A percentile compares a stretch with the other conserved stretches of the same genome.
Conservation (phyloP, 2,329 filamentous ascomycete genomes). For the Penicillium fuscoglaucum region DNA sequence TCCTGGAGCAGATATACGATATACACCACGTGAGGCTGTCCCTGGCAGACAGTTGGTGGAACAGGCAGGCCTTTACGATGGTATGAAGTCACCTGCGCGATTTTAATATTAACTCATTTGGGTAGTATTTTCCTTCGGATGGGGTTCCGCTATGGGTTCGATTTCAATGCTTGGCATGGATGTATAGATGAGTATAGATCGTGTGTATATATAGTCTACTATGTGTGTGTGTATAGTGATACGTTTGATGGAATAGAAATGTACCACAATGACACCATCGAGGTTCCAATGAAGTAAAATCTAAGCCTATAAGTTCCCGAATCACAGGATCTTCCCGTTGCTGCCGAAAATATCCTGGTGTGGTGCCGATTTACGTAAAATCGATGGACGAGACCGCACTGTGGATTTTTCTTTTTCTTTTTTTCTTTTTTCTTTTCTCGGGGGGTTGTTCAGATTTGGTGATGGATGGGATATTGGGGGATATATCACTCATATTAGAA, state of each 20-base stretch:
- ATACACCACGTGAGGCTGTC: constrained; percentile 11
- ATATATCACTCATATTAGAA: background rate
- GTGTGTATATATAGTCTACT: background rate
- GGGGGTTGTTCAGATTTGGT: constrained; percentile 7
- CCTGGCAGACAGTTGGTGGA: constrained; percentile 8
- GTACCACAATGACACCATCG: background rate
- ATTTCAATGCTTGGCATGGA: constrained; percentile 7
- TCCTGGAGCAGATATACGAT: background rate
- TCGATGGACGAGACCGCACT: constrained; percentile 23
- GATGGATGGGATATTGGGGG: background rate
- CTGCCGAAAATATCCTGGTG: constrained; percentile 19
- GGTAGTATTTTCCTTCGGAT: background rate
- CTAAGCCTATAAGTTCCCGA: constrained; percentile 5
- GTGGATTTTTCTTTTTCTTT: constrained; percentile 2
- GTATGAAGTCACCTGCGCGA: constrained; percentile 11
- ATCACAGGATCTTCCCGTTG: constrained; percentile 27
- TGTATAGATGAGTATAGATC: background rate
- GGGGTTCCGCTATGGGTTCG: background rate
- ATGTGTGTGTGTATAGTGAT: background rate
- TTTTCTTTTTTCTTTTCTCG: background rate
- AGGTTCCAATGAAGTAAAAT: background rate
- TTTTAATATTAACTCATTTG: background rate
- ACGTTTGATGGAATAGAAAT: background rate
- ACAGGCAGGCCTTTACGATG: background rate
- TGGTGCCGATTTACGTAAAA: constrained; percentile 46